Conservation (phyloP, 345 rosid species). For the Ricinus communis region DNA sequence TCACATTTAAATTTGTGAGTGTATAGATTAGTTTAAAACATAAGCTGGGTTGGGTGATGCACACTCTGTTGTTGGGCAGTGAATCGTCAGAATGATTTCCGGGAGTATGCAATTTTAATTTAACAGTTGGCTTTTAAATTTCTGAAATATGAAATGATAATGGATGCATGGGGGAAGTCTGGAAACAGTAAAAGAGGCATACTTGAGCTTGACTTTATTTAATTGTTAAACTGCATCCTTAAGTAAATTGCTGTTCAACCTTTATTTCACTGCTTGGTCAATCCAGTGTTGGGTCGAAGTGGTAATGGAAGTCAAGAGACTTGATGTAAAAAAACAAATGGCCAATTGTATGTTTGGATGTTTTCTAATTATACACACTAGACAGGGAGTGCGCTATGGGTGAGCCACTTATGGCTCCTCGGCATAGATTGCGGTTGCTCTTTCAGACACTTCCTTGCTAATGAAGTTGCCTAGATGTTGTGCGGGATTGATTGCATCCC, state of each 20-base stretch:
- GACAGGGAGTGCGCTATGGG: too few relatives aligned
- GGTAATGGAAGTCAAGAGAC: neutral
- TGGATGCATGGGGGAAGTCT: neutral
- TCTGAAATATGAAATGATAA: neutral
- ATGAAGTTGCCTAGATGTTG: too few relatives aligned
- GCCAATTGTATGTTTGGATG: neutral
- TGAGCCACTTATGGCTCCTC: neutral
- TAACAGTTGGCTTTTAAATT: neutral
- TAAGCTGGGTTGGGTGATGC: too few relatives aligned
- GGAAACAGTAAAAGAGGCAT: neutral
- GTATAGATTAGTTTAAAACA: too few relatives aligned
- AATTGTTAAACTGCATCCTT: neutral
- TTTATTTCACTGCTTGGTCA: neutral
- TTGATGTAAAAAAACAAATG: neutral
- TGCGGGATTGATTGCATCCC: too few relatives aligned
- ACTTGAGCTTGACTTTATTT: neutral
- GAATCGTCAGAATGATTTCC: too few relatives aligned
- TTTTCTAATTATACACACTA: too few relatives aligned
- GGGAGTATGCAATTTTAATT: neutral
- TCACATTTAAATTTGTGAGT: neutral
- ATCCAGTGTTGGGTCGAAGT: neutral
- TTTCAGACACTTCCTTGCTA: neutral
- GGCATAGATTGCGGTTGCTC: neutral
- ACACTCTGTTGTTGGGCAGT: too few relatives aligned
- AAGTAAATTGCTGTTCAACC: neutral